Evolutionary conservation across 345 rosid species (phyloP), one percentile per base, ranked within the genome.

Genomic region (Garcia nutans): DNA sequence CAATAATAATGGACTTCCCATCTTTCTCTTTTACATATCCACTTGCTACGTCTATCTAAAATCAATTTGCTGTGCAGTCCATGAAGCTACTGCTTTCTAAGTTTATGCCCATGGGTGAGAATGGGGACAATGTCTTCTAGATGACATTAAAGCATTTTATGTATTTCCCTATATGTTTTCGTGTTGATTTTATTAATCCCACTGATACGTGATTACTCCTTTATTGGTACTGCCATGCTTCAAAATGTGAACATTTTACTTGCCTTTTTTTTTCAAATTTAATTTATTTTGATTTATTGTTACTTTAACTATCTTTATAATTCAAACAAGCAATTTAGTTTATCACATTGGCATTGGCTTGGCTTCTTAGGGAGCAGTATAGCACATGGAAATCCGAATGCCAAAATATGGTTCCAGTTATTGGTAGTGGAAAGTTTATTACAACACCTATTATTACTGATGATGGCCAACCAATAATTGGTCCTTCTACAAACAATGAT

Each of bases 371-470:
- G 96, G 96, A 90, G 85, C 88, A 88, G 85, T 95, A 91, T 77
- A 74, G 65, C 47, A 74, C 74, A 68, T 90, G 92, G 96, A 93
- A 95, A 89, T 77, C 86, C 42, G 93, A 93, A 82, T 93, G 98
- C 80, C 88, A 86, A 83, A 82, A 78, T 61, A 86, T 93, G 92
- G 89, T 88, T 85, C 96, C 99, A 42, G 72, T 90, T 57, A 84
- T 95, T 83, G 99, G 99, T 52, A 89, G 90, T 65, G 98, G 97
- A 31, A 86, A 83, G 78, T 80, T 82, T 76, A 80, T 90, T 68
- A 87, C 88, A n/a, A 71, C 88, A 76, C 86, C 99, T 3, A 82
- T 93, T 17, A 82, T 90, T 60, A 82, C 84, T 33, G 91, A 91
- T 74, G 87, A 84, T 82, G 99, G 97, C 37, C 79, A 80, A 49